Base-by-base conservation (phyloP, 2,329 filamentous ascomycete genomes). In the Alternaria burnsii region DNA sequence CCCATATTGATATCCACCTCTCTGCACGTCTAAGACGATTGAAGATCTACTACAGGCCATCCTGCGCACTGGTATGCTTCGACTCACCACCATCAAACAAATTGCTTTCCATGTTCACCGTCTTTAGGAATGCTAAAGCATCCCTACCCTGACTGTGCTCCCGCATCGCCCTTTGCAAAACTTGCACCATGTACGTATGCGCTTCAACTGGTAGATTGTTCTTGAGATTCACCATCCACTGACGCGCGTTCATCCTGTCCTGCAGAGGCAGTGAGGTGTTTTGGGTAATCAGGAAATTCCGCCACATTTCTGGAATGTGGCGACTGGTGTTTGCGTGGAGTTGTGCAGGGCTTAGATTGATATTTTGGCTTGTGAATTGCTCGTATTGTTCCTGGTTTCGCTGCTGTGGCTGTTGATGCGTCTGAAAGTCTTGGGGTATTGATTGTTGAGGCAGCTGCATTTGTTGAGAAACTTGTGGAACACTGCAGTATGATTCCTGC, bases 191-290 rank as follows among this genome's bases (percentile, higher is more conserved):
- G 16, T 60, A 60, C 5, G 4, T 14, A 5, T 20, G 58, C 11
- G 47, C 58, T 5, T 60, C 58, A 10, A 6, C 7, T 30, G 58
- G 20, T 7, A 60, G 24, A 34, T 41, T 57, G 2, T 20, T 14
- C 32, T 48, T 60, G 34, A 60, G 57, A 1, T n/a, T 20, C 12
- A 14, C 12, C 20, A 60, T 43, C 58, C 58, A 60, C 30, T 16
- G 16, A 3, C 41, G 12, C 8, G 58, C 47, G 5, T 24, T 42
- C 16, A 52, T 12, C 47, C n/a, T 44, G 20, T 47, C n/a, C 20
- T 42, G 38, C 22, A 44, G 12, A 20, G 30, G 22, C 12, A 44
- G 22, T 14, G 44, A 6, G 1, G 9, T 34, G 24, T 41, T 26
- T 18, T 16, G 5, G 20, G 18, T 20, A 26, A 58, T 9, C 22